These are phyloP conservation scores for Daldinia loculata DNA, from an alignment of 495 filamentous ascomycete genomes.

Conservation along the genomic window DNA sequence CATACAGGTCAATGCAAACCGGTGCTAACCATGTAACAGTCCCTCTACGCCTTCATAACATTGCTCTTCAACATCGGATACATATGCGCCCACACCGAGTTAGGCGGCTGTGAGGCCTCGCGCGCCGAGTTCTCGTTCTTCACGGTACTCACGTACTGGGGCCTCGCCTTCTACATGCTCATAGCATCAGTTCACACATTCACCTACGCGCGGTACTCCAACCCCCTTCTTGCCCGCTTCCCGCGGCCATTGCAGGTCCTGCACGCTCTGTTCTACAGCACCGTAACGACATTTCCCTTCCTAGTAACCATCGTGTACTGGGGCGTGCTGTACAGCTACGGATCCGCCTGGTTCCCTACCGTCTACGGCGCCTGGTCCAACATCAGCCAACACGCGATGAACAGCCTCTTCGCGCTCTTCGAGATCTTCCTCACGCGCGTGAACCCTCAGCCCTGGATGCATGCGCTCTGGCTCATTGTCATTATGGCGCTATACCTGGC, in stretches of 20 bases:
- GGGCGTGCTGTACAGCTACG: constrained; percentile 60
- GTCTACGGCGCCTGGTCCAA: constrained; percentile 71
- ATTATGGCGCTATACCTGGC: constrained; percentile 75
- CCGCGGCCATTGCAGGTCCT: constrained; percentile 68
- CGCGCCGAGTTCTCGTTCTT: constrained; percentile 77
- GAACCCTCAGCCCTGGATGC: constrained; percentile 63
- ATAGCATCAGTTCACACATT: constrained; percentile 71
- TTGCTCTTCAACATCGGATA: constrained; percentile 74
- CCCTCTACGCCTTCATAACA: constrained; percentile 75
- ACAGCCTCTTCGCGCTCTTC: constrained; percentile 73
- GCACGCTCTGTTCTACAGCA: constrained; percentile 72
- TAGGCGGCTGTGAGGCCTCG: constrained; percentile 48
- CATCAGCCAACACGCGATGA: constrained; percentile 77
- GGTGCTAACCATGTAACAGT: constrained; percentile 45
- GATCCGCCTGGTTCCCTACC: constrained; percentile 58
- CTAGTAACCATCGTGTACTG: constrained; percentile 73
- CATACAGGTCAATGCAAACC: neutral
- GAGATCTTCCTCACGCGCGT: constrained; percentile 75
- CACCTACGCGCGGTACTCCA: constrained; percentile 64
- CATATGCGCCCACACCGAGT: constrained; percentile 49
- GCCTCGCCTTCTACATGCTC: constrained; percentile 78
- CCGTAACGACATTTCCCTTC: constrained; percentile 73
- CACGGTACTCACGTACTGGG: constrained; percentile 82
- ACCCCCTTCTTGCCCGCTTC: constrained; percentile 67
- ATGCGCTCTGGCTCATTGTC: constrained; percentile 65